Conservation (phyloP, 1,284 basidiomycete species). For the Neonothopanus nambi region DNA sequence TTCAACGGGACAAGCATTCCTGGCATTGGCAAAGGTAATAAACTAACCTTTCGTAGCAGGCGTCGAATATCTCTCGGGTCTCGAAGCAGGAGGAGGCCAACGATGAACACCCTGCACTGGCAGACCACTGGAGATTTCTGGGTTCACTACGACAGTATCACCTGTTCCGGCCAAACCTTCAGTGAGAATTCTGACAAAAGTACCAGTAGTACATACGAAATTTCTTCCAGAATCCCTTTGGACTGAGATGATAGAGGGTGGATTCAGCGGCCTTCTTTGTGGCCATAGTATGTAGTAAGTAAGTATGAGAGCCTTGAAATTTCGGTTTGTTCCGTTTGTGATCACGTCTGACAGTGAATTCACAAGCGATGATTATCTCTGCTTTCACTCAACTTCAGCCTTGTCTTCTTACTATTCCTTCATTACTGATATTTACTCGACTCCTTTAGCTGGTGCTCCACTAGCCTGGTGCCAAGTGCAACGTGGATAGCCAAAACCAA, state of each 20-base stretch:
- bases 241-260: constrained; percentile 84
- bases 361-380: background rate
- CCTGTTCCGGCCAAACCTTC: constrained; percentile 43
- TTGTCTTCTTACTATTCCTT: too few species aligned
- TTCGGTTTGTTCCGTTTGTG: background rate
- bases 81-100: constrained; percentile 83
- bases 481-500: too few species aligned
- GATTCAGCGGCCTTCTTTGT: constrained; percentile 77
- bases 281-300: constrained; percentile 57
- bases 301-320: background rate
- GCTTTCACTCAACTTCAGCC: background rate
- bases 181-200: background rate
- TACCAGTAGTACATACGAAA: constrained; percentile 66
- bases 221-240: constrained; percentile 93
- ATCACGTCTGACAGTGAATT: background rate
- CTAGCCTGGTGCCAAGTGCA: too few species aligned
- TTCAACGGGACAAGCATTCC: background rate
- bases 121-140: constrained; percentile 91
- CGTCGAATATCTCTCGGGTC: constrained; percentile 83
- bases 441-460: too few species aligned
- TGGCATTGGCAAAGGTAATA: constrained; percentile 24
- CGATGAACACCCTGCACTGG: constrained; percentile 75
- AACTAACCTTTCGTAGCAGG: constrained; percentile 81
- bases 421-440: too few species aligned
- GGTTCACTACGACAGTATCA: constrained; percentile 77